Evolutionary conservation across 2,329 filamentous ascomycete species (phyloP), one percentile per base, ranked within the genome.

Genomic region (Alternaria sp.): DNA sequence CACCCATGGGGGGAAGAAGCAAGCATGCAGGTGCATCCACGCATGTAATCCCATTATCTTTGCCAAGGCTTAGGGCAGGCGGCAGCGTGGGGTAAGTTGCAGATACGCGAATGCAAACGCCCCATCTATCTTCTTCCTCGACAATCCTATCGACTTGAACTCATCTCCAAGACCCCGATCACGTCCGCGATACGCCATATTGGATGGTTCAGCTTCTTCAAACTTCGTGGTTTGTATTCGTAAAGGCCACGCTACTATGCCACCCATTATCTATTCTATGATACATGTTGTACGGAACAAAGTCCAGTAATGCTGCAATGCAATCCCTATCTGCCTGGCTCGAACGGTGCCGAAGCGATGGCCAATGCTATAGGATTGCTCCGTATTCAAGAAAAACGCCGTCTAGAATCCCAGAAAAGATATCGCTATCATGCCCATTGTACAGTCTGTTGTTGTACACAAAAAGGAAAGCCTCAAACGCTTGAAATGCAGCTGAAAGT

Each of bases 41-140:
- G 55, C 47, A 59, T 62, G 61, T 67, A 66, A 71, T 70, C 46
- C 34, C 34, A 59, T 72, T 70, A 67, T 59, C 55, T 48, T 63
- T 63, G 68, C 69, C 65, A 68, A 69, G 69, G 20, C 60, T 18
- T 49, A 24, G 24, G n/a, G 11, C 20, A 54, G 58, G 59, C 54
- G 63, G 41, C 55, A 63, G 59, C 64, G 68, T 68, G 68, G 68
- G 68, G 66, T 49, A 49, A 36, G 46, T 36, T 7, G 4, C 20
- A 49, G 46, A 49, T 49, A 38, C 30, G 46, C 46, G 46, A 49
- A 16, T 63, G 61, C 22, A 12, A 26, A 48, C 30, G 5, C 32
- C 36, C 16, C 18, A 12, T 51, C 47, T 3, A 12, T 26, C 14
- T 24, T 41, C 36, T 18, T 49, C 44, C 34, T 41, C 22, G 42